Conservation (phyloP, 208 protist genomes). For the Acanthamoeba healyi region DNA sequence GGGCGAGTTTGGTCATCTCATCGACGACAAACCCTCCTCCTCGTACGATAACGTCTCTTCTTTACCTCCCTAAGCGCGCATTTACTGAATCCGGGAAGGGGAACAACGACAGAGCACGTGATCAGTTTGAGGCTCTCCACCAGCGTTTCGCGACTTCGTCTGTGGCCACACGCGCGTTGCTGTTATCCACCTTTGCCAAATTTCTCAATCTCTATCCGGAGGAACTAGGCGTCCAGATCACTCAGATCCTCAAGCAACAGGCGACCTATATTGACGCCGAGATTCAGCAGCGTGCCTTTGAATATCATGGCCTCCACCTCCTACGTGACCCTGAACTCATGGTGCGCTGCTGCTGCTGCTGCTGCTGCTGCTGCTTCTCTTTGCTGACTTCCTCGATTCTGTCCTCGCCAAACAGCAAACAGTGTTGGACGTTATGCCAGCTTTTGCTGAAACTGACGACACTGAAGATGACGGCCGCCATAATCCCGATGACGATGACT, state of each 20-base stretch:
- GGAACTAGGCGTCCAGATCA: conserved; percentile 89
- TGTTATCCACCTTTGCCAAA: conserved; percentile 97
- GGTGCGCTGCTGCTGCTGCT: background rate
- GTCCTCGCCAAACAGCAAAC: conserved; percentile 35
- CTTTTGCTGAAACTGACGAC: conserved; percentile 65
- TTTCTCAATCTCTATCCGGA: conserved; percentile 96
- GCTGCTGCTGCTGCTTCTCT: background rate
- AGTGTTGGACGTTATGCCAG: conserved; percentile 69
- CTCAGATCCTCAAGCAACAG: conserved; percentile 90
- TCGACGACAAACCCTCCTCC: conserved; percentile 94
- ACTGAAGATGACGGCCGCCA: conserved; percentile 26
- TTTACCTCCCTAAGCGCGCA: too few species aligned
- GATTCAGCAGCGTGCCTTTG: conserved; percentile 97
- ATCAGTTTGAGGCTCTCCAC: conserved; percentile 93
- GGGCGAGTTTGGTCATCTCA: conserved; percentile 98
- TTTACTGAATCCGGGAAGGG: too few species aligned
- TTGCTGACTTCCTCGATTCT: too few species aligned
- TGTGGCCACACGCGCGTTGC: conserved; percentile 91
- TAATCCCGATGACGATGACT: background rate
- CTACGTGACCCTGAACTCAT: conserved; percentile 74
- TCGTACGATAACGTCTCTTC: conserved; percentile 77
- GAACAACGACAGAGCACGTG: conserved; percentile 49
- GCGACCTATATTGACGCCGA: conserved; percentile 94
- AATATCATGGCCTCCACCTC: conserved; percentile 93
- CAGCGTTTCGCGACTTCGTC: conserved; percentile 90